Conservation (phyloP, 495 filamentous ascomycete genomes). For the Echria macrotheca region DNA sequence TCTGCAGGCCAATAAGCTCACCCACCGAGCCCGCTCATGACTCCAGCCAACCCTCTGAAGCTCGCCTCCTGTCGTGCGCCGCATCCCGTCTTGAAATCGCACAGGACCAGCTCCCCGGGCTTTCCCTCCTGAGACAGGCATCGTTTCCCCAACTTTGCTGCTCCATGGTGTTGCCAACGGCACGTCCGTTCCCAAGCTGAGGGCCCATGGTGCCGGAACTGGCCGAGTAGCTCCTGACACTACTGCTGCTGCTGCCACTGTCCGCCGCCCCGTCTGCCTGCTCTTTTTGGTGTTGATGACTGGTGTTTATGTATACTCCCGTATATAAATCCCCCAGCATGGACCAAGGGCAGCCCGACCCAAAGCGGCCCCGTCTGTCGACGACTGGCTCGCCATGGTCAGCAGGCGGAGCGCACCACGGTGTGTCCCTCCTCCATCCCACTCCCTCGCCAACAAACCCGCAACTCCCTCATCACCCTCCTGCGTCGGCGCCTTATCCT, state of each 20-base stretch:
- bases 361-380: slow-evolving; percentile 44
- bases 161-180: not conserved
- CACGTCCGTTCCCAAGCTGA: not conserved
- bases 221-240: slow-evolving; percentile 6
- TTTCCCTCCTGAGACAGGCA: slow-evolving; percentile 7
- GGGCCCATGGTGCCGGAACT: not conserved
- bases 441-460: slow-evolving; percentile 32
- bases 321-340: slow-evolving; percentile 44
- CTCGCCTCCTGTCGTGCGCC: slow-evolving; percentile 11
- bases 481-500: slow-evolving; percentile 35
- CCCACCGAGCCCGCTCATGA: slow-evolving; percentile 5
- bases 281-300: no score
- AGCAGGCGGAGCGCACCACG: slow-evolving; percentile 33
- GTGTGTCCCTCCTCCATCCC: slow-evolving; percentile 42
- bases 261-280: no score
- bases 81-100: slow-evolving; percentile 7
- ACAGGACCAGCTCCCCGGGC: slow-evolving; percentile 6
- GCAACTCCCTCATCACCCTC: slow-evolving; percentile 38
- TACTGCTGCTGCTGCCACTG: slow-evolving; percentile 2
- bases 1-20: slow-evolving; percentile 14
- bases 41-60: slow-evolving; percentile 5
- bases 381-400: slow-evolving; percentile 42
- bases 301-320: slow-evolving; percentile 31
- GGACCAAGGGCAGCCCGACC: slow-evolving; percentile 44
- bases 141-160: not conserved